A percentile compares a stretch with the other conserved stretches of the same genome.
These are phyloP conservation scores for Candida tammaniensis DNA, from an alignment of 805 yeast species.

Conservation along the genomic window DNA sequence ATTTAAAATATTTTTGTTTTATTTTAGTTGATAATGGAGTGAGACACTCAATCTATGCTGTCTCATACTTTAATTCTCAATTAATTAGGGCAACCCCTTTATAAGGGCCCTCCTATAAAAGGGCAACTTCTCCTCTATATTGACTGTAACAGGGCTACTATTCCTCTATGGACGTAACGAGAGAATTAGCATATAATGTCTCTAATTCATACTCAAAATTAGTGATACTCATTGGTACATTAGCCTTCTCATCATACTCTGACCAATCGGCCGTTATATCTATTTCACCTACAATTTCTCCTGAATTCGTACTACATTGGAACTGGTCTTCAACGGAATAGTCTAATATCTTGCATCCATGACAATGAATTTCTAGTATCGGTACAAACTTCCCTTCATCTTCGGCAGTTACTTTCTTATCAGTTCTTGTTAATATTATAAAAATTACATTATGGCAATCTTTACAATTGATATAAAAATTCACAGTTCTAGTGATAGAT, in stretches of 20 bases:
- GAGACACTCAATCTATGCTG: too few relatives aligned
- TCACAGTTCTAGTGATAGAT: slow-evolving; percentile 6
- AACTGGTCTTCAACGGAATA: slow-evolving; percentile 12
- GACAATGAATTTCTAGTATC: slow-evolving; percentile 11
- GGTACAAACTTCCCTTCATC: slow-evolving; percentile 5
- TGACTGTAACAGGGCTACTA: too few relatives aligned
- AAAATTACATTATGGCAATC: slow-evolving; percentile 11
- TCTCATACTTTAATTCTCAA: neutral
- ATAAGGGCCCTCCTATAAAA: too few relatives aligned
- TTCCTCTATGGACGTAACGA: slow-evolving; percentile 3
- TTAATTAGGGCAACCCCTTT: too few relatives aligned
- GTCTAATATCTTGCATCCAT: slow-evolving; percentile 10
- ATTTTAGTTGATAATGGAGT: too few relatives aligned
- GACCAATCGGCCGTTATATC: slow-evolving; percentile 15
- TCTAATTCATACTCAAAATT: slow-evolving; percentile 8
- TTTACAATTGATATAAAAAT: slow-evolving; percentile 12
- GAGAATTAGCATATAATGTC: neutral
- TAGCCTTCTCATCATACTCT: slow-evolving; percentile 9
- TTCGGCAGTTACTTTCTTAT: neutral
- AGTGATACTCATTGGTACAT: slow-evolving; percentile 8
- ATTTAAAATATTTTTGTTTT: too few relatives aligned
- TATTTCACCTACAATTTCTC: slow-evolving; percentile 10
- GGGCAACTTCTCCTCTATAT: too few relatives aligned
- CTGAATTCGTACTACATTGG: slow-evolving; percentile 8
- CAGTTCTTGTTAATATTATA: slow-evolving; percentile 7